Conservation (phyloP, 352 stramenopile species). For the Pythium phragmiticola region DNA sequence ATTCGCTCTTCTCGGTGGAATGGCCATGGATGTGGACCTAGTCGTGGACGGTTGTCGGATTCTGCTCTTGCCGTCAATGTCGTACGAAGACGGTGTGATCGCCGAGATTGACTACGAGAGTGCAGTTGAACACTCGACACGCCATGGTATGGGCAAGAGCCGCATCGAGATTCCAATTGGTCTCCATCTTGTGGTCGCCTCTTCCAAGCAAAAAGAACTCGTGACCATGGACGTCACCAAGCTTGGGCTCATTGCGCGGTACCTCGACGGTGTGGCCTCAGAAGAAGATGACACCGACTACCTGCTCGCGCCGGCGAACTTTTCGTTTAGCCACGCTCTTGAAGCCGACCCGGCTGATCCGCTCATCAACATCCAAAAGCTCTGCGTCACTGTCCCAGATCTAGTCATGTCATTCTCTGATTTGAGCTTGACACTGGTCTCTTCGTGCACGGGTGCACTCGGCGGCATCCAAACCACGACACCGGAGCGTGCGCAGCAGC, state of each 20-base stretch:
- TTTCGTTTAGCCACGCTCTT: slow-evolving; percentile 24
- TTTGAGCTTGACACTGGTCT: slow-evolving; percentile 37
- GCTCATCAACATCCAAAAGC: slow-evolving; percentile 20
- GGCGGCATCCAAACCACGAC: slow-evolving; percentile 36
- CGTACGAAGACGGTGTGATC: slow-evolving; percentile 19
- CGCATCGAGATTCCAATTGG: slow-evolving; percentile 24
- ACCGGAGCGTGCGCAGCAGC: slow-evolving; percentile 33
- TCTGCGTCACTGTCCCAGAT: slow-evolving; percentile 32
- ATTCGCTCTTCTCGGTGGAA: slow-evolving; percentile 29
- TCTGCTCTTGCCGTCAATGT: slow-evolving; percentile 17
- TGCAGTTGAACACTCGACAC: slow-evolving; percentile 8
- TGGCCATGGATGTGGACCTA: slow-evolving; percentile 28
- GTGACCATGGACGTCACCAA: slow-evolving; percentile 25
- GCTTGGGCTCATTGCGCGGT: slow-evolving; percentile 25
- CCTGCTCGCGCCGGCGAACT: slow-evolving; percentile 24
- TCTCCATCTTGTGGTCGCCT: slow-evolving; percentile 13
- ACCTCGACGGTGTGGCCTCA: slow-evolving; percentile 16
- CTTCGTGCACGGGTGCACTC: slow-evolving; percentile 32
- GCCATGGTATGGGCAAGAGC: slow-evolving; percentile 29
- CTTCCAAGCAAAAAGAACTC: slow-evolving; percentile 27
- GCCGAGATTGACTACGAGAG: slow-evolving; percentile 24
- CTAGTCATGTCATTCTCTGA: slow-evolving; percentile 40
- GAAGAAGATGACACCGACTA: slow-evolving; percentile 28
- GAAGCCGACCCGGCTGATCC: slow-evolving; percentile 20
- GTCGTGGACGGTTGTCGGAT: slow-evolving; percentile 27